Percentiles rank a stretch among this genome's conserved stretches.
These are phyloP conservation scores for Hygrocybe coccinea DNA, from an alignment of 768 basidiomycete species.

Conservation along the genomic window DNA sequence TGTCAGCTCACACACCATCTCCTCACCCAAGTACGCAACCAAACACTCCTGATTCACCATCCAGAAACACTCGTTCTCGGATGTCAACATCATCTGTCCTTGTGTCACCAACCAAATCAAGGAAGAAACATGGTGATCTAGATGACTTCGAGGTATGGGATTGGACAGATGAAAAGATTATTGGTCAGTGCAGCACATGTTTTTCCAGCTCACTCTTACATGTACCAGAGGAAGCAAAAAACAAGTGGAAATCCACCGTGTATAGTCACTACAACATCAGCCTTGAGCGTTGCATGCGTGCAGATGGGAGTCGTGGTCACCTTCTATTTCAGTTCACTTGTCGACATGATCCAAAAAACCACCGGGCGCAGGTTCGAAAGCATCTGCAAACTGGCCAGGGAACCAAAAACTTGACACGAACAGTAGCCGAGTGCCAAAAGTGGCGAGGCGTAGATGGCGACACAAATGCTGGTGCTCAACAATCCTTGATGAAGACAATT, in stretches of 20 bases:
- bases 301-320: neutral
- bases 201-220: too few species aligned
- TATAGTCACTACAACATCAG: neutral
- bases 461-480: neutral
- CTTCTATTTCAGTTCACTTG: neutral
- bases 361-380: neutral
- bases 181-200: too few species aligned
- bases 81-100: too few species aligned
- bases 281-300: neutral
- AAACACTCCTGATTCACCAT: too few species aligned
- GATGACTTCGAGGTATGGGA: too few species aligned
- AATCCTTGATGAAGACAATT: neutral
- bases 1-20: too few species aligned
- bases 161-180: too few species aligned
- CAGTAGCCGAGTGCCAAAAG: neutral
- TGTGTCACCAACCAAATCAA: too few species aligned
- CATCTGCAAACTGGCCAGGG: neutral
- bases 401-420: neutral
- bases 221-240: too few species aligned
- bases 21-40: too few species aligned
- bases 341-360: neutral
- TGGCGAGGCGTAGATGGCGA: neutral
- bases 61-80: too few species aligned
- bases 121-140: too few species aligned
- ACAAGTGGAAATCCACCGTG: neutral